phyloP scores from a whole-genome alignment of 176 grass and related monocot species.

The Typha latifolia region DNA sequence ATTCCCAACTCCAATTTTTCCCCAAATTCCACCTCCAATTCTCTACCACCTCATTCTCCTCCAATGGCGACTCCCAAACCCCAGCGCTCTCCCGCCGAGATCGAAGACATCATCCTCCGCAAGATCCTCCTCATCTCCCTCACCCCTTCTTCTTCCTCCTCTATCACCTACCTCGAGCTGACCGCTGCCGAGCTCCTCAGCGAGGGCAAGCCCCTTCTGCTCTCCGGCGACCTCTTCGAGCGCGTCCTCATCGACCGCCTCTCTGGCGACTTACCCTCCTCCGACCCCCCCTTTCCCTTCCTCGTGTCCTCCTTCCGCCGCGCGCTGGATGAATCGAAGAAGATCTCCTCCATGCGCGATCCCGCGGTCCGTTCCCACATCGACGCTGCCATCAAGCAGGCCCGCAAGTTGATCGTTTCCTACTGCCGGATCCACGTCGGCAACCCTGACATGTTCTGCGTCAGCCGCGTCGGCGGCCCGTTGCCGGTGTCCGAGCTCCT shows the following conservation, averaged over 20 bases:
- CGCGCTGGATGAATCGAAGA: constrained; percentile 58
- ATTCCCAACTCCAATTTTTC: too few species aligned
- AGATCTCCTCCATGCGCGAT: constrained; percentile 81
- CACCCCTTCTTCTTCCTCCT: constrained; percentile 23
- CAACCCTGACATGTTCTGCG: constrained; percentile 60
- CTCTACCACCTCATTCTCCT: constrained; percentile 2
- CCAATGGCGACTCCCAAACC: constrained; percentile 32
- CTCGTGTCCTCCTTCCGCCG: constrained; percentile 62
- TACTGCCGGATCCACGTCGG: constrained; percentile 67
- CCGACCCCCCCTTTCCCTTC: constrained; percentile 44
- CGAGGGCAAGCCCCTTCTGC: constrained; percentile 61
- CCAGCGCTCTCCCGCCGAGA: constrained; percentile 70
- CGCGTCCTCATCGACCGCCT: constrained; percentile 86
- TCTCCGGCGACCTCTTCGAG: constrained; percentile 49
- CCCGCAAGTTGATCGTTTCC: constrained; percentile 53
- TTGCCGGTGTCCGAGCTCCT: constrained; percentile 43
- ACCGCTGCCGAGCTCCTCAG: constrained; percentile 95
- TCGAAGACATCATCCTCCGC: constrained; percentile 94
- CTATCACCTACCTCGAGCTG: constrained; percentile 65
- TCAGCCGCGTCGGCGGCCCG: constrained; percentile 23
- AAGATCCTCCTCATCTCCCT: constrained; percentile 96
- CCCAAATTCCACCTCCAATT: neutral
- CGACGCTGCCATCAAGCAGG: constrained; percentile 39
- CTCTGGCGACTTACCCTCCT: constrained; percentile 33
- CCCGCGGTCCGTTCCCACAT: constrained; percentile 35